Evolutionary conservation across 345 rosid genomes (phyloP).

Genomic region (Eucalyptus pumila): DNA sequence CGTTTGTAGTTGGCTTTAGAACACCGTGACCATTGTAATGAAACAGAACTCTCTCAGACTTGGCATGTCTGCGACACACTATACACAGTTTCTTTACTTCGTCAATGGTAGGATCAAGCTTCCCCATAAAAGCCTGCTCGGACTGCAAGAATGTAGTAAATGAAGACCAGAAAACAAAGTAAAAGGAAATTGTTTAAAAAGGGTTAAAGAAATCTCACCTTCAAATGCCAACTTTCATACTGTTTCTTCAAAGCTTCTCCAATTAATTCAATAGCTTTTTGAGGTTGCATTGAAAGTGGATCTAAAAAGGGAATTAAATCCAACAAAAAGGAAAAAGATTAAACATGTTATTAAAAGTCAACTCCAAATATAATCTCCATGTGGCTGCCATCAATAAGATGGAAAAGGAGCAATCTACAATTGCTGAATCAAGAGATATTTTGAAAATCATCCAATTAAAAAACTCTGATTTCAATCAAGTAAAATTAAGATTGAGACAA

Average conservation of each 20-base stretch:
- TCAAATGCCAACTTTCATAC: constrained; percentile 99
- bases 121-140: constrained; percentile 72
- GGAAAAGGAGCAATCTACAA: background rate
- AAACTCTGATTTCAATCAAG: background rate
- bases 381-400: background rate
- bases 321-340: background rate
- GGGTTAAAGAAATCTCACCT: constrained; percentile 32
- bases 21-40: constrained; percentile 99
- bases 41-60: constrained; percentile 89
- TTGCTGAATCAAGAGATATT: background rate
- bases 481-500: background rate
- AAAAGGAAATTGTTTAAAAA: constrained; percentile 67
- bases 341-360: background rate
- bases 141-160: constrained; percentile 2
- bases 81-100: constrained; percentile 90
- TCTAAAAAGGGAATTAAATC: constrained; percentile 27
- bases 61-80: constrained; percentile 77
- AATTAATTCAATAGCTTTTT: constrained; percentile 80
- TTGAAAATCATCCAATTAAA: background rate
- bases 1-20: constrained; percentile 93
- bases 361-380: background rate
- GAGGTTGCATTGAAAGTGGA: constrained; percentile 96
- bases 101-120: constrained; percentile 87
- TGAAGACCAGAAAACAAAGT: background rate
- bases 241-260: constrained; percentile 80